phyloP scores from a whole-genome alignment of 108 stramenopile species.

The Skeletonema grethae region DNA sequence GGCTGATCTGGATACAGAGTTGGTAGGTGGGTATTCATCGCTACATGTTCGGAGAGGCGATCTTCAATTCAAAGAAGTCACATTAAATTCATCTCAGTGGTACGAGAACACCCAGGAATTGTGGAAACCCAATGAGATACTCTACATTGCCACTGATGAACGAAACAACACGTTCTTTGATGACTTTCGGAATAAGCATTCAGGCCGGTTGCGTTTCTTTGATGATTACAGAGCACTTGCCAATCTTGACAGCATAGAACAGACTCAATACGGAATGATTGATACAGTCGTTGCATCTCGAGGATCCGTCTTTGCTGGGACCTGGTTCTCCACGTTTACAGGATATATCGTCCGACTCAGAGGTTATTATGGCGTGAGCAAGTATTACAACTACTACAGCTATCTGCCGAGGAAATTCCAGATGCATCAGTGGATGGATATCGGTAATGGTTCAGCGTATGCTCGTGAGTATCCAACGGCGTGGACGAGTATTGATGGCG shows the following conservation, averaged over 20 bases:
- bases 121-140: constrained; percentile 53
- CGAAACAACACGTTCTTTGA: constrained; percentile 80
- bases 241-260: constrained; percentile 59
- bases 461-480: constrained; percentile 71
- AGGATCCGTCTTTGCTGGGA: constrained; percentile 84
- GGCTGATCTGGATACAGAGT: constrained; percentile 34
- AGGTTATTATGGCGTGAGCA: constrained; percentile 69
- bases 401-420: constrained; percentile 55
- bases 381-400: constrained; percentile 58
- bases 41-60: constrained; percentile 61
- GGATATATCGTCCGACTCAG: constrained; percentile 68
- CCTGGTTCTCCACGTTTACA: constrained; percentile 91
- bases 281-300: constrained; percentile 83
- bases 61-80: constrained; percentile 49
- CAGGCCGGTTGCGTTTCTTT: constrained; percentile 61
- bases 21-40: constrained; percentile 54
- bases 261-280: constrained; percentile 80
- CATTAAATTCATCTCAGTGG: constrained; percentile 36
- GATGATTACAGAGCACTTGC: constrained; percentile 71
- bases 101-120: constrained; percentile 51
- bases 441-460: constrained; percentile 49
- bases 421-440: constrained; percentile 57
- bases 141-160: constrained; percentile 92
- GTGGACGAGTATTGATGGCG: constrained; percentile 77
- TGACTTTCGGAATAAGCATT: constrained; percentile 65